Conservation (phyloP, 306 rosid genomes). For the Astragalus glycyphyllos region DNA sequence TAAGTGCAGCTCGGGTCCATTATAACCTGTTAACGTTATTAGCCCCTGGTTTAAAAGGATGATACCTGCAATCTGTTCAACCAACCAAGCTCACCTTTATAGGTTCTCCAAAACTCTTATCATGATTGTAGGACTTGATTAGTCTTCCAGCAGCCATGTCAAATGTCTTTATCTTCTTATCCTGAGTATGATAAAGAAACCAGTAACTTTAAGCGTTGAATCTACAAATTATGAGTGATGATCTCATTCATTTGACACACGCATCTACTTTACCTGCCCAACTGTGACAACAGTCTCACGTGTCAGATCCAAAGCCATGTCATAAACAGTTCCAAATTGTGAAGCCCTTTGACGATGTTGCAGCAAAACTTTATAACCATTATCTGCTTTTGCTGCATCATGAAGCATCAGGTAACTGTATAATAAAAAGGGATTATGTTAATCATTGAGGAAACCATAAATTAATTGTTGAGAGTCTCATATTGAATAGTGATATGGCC, state of each 20-base stretch:
- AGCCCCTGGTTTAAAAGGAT: constrained; percentile 29
- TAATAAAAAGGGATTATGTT: constrained; percentile 37
- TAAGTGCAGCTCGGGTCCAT: constrained; percentile 81
- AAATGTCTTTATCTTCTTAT: constrained; percentile 74
- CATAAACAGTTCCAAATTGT: constrained; percentile 66
- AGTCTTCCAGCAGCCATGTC: constrained; percentile 64
- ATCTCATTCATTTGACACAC: not conserved
- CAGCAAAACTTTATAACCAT: constrained; percentile 53
- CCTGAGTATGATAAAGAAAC: constrained; percentile 53
- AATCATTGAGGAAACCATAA: constrained; percentile 31
- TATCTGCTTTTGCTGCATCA: constrained; percentile 51
- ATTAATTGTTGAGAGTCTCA: no score
- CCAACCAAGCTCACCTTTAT: constrained; percentile 66
- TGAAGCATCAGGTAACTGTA: constrained; percentile 68
- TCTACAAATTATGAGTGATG: constrained; percentile 27
- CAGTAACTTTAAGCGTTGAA: constrained; percentile 35
- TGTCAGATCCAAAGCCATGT: constrained; percentile 72
- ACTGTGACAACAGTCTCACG: constrained; percentile 65
- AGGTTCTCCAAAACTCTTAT: constrained; percentile 71
- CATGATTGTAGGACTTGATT: constrained; percentile 61
- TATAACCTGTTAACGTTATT: constrained; percentile 56
- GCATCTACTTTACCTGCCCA: constrained; percentile 67
- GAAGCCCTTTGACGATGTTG: constrained; percentile 66
- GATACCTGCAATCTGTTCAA: constrained; percentile 16
- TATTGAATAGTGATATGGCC: no score